A percentile compares a stretch with the other conserved stretches of the same genome.
phyloP scores from a whole-genome alignment of 495 filamentous ascomycete species.

The Lepidopterella palustris region DNA sequence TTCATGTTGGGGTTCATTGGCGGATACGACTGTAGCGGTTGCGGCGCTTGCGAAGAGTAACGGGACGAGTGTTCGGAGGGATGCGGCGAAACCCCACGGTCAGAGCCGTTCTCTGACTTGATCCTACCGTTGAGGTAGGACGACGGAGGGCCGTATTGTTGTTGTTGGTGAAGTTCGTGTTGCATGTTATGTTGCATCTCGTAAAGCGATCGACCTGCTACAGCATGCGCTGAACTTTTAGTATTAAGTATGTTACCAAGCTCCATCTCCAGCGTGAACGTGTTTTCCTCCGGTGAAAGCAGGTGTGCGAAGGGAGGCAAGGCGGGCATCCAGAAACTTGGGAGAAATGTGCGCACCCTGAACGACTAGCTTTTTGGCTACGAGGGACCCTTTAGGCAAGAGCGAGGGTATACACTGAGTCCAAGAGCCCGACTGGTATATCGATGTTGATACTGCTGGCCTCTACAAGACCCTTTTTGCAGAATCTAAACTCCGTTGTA shows the following conservation, averaged over 20 bases:
- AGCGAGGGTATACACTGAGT: neutral
- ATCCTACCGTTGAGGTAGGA: constrained; percentile 39
- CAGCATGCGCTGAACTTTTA: constrained; percentile 27
- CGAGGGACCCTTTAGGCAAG: constrained; percentile 1
- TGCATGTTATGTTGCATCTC: constrained; percentile 32
- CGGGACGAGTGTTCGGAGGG: constrained; percentile 58
- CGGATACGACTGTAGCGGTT: constrained; percentile 41
- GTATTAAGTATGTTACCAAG: constrained; percentile 35
- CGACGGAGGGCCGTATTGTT: constrained; percentile 21
- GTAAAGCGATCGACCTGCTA: constrained; percentile 11
- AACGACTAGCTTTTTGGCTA: constrained; percentile 8
- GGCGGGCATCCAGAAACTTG: neutral
- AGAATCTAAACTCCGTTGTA: constrained; percentile 9
- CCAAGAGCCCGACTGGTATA: neutral
- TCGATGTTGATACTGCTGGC: constrained; percentile 13
- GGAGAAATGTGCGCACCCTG: constrained; percentile 26
- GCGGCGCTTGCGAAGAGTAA: constrained; percentile 49
- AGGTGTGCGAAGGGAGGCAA: constrained; percentile 2
- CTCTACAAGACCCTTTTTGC: constrained; percentile 7
- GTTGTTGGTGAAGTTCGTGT: constrained; percentile 31
- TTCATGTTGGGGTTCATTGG: constrained; percentile 36
- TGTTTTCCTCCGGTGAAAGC: constrained; percentile 9
- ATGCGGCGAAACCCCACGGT: constrained; percentile 64
- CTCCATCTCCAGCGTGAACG: constrained; percentile 24
- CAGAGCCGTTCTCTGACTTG: constrained; percentile 54